phyloP scores from a whole-genome alignment of 805 yeast species.

The Candida sakaeoensis region DNA sequence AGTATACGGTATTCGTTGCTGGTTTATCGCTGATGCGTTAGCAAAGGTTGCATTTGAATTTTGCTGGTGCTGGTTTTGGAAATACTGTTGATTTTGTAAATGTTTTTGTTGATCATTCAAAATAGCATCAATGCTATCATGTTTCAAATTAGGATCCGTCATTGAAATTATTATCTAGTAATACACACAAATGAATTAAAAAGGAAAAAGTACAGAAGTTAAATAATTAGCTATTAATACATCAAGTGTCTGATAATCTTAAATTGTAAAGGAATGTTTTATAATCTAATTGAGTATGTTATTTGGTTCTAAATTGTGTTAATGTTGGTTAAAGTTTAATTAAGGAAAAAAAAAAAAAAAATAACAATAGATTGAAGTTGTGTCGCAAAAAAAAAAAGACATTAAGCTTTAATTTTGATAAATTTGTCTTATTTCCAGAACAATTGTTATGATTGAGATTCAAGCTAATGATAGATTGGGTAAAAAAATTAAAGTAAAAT shows the following conservation, averaged over 20 bases:
- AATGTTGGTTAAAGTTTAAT: too few species aligned
- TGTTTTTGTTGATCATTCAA: constrained; percentile 4
- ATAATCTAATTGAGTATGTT: too few species aligned
- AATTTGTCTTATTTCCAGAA: neutral
- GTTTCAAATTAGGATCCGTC: neutral
- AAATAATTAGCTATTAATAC: neutral
- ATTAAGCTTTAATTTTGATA: neutral
- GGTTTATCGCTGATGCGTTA: neutral
- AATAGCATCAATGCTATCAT: constrained; percentile 4
- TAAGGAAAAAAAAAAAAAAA: too few species aligned
- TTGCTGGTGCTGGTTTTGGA: constrained; percentile 4
- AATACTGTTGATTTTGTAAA: neutral
- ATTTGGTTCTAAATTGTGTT: too few species aligned
- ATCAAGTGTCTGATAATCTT: too few species aligned
- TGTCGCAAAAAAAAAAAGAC: neutral
- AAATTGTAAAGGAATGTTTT: too few species aligned
- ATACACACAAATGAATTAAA: neutral
- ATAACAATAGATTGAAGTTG: too few species aligned
- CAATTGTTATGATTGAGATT: constrained; percentile 39
- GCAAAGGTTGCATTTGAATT: neutral
- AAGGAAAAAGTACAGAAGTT: too few species aligned
- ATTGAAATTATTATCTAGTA: neutral
- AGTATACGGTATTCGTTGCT: neutral
- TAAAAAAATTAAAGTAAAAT: constrained; percentile 82
- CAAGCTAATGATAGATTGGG: constrained; percentile 63